Base-by-base conservation (phyloP, 2,329 filamentous ascomycete genomes). In the Lomentospora prolificans region DNA sequence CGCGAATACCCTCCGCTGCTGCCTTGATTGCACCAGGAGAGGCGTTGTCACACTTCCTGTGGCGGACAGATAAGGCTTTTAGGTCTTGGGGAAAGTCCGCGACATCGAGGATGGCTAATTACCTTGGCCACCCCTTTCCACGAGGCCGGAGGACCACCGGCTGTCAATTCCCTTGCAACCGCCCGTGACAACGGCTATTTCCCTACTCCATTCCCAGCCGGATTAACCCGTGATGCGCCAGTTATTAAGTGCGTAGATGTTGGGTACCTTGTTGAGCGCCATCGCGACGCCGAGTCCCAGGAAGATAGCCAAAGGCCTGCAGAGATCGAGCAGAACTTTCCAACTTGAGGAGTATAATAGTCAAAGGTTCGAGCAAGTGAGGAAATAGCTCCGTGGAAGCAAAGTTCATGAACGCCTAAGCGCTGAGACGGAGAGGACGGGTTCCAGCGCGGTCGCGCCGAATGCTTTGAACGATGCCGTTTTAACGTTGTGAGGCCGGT, bases 141-240 rank as follows among this genome's bases (percentile, higher is more conserved):
- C 83, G n/a, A 94, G 73, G 55, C 85, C 67, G n/a, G 60, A 77
- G 75, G 12, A 86, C 86, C 3, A 89, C 76, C 36, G 71, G 19
- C 78, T 80, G 12, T 88, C 88, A 63, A 92, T 90, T 0, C 88
- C 88, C 56, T 81, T 81, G 44, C 84, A 82, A 6, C 88, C 88
- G 6, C 89, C 87, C 0, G 88, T 91, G 19, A 91, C 76, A 46
- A 90, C 72, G 2, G 88, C 83, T 53, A 90, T 76, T 70, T 90
- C 87, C 53, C 76, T 77, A 22, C 74, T 70, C 85, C 86, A 90
- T 65, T 82, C 76, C 68, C 85, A 86, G 41, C 65, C 69, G 58
- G 70, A 68, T 31, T 25, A n/a, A 4, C 24, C 48, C 4, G 24
- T 14, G 22, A 63, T 50, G 19, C 64, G 60, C 68, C 69, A 70